Base-by-base conservation (phyloP, 768 basidiomycete genomes). In the Holtermanniella nyarrowii region DNA sequence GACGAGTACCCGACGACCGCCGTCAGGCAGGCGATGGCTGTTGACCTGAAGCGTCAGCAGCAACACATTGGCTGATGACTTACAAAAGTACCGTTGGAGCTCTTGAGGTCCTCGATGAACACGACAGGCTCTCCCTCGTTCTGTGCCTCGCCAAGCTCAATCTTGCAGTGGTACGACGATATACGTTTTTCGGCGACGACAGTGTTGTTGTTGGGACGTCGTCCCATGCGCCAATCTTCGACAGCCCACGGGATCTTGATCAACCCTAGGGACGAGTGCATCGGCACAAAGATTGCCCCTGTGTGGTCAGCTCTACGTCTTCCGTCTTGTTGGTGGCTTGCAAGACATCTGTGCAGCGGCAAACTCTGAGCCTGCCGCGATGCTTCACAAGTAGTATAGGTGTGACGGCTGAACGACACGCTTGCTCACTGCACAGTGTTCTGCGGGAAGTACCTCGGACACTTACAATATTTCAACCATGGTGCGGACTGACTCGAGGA, bases 51-150 rank as follows among this genome's bases (percentile, higher is more conserved):
- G 45, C 23, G 27, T 25, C 18, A 48, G 26, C 26, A 25, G n/a
- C 18, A 21, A 10, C n/a, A 20, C 13, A 42, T 47, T 24, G 26
- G 25, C 49, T 14, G 27, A 46, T 24, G 25, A 56, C 65, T 53
- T 43, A 72, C 73, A 64, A 77, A 85, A 11, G 85, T 86, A 2
- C 85, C 85, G 58, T 86, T 87, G 54, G 80, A 83, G 26, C 81
- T 83, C 41, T 70, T 56, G 27, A 69, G 49, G 50, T 73, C 72
- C 48, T 70, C 61, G 0, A 73, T 58, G 61, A 63, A 64, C 3
- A 70, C 69, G 16, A 70, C 60, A 11, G 69, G 64, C 27, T 66
- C 67, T 0, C 42, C 52, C 10, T 66, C 67, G 1, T 61, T 61
- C 4, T 11, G 16, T 4, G 5, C 25, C 20, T 3, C 13, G 10